A percentile compares a stretch with the other conserved stretches of the same genome.
These are phyloP conservation scores for Solanum chiquidenum DNA, from an alignment of 257 asterid species.

Conservation along the genomic window DNA sequence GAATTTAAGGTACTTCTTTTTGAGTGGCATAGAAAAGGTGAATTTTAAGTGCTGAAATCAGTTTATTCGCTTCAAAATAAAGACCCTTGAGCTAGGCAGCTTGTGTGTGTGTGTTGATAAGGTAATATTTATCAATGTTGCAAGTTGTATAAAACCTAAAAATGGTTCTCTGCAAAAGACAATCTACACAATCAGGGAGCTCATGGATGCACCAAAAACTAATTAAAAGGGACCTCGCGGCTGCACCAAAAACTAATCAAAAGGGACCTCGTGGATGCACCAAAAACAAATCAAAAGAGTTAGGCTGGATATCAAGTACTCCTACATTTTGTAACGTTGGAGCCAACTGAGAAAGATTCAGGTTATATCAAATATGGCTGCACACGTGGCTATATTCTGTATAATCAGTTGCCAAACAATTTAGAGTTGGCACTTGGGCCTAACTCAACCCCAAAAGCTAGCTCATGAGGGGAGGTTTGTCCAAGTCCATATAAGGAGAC, in stretches of 20 bases:
- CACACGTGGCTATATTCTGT: background rate
- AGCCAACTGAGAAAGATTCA: background rate
- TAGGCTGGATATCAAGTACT: background rate
- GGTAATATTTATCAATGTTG: background rate
- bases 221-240: background rate
- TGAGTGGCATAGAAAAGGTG: background rate
- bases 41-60: background rate
- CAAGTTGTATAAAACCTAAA: background rate
- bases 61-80: background rate
- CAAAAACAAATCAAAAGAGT: background rate
- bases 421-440: background rate
- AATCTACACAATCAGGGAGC: background rate
- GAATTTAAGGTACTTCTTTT: conserved; percentile 40
- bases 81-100: background rate
- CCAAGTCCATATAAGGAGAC: background rate
- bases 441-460: background rate
- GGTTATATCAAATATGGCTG: background rate
- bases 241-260: background rate
- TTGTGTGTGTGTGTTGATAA: background rate
- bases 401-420: background rate
- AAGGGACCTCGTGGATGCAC: background rate
- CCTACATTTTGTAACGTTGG: background rate
- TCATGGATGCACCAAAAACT: background rate
- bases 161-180: background rate
- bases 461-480: background rate